Evolutionary conservation across 768 basidiomycete genomes (phyloP).

Genomic region (Xanthoconium purpureum): DNA sequence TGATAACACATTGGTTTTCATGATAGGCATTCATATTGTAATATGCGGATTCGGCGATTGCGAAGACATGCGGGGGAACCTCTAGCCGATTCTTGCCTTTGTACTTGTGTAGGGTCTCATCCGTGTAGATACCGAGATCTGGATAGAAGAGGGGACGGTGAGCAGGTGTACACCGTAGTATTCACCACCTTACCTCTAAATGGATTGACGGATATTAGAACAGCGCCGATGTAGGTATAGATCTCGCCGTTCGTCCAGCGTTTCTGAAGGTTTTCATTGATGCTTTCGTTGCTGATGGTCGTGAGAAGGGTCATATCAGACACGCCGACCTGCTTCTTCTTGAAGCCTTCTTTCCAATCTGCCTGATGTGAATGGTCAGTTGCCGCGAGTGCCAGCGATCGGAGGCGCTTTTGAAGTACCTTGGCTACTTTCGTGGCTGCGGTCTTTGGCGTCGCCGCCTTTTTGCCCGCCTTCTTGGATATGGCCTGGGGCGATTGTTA

Average conservation of each 20-base stretch:
- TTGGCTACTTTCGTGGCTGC: constrained; percentile 68
- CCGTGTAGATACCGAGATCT: constrained; percentile 99
- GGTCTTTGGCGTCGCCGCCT: constrained; percentile 62
- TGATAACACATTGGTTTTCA: constrained; percentile 99
- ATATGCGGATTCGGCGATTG: constrained; percentile 95
- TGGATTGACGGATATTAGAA: constrained; percentile 98
- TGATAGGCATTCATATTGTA: constrained; percentile 99
- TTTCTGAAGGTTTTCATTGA: constrained; percentile 98
- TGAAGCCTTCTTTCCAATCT: constrained; percentile 99
- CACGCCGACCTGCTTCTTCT: constrained; percentile 98
- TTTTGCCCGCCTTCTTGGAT: constrained; percentile 90
- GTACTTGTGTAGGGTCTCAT: constrained; percentile 79
- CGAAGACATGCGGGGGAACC: constrained; percentile 96
- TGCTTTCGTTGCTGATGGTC: constrained; percentile 94
- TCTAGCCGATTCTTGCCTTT: constrained; percentile 97
- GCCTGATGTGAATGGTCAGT: constrained; percentile 54
- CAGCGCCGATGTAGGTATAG: constrained; percentile 98
- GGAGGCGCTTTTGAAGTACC: constrained; percentile 40
- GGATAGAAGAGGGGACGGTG: constrained; percentile 4
- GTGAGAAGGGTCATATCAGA: constrained; percentile 97
- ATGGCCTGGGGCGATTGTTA: constrained; percentile 52
- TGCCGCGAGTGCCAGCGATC: constrained; percentile 2
- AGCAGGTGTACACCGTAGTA: neutral
- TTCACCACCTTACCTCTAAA: constrained; percentile 68
- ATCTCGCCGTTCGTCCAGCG: constrained; percentile 95